Conservation (phyloP, 1,139 yeast species). For the Blastobotrys buckinghamii region DNA sequence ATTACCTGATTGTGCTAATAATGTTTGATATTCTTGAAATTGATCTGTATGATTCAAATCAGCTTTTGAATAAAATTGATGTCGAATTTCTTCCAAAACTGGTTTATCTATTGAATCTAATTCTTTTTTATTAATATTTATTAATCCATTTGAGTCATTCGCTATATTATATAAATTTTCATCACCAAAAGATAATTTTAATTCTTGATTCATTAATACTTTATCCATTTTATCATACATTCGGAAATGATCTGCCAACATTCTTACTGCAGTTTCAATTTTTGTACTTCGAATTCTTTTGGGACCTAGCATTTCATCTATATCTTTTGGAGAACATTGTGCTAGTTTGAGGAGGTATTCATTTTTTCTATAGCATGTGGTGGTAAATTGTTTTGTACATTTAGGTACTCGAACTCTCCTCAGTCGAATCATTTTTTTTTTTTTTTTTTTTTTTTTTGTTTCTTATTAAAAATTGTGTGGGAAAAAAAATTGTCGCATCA, state of each 20-base stretch:
- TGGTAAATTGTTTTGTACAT: neutral
- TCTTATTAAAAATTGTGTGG: too few relatives aligned
- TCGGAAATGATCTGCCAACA: conserved; percentile 26
- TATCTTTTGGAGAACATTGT: conserved; percentile 10
- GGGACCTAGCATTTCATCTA: conserved; percentile 23
- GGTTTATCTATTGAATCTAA: neutral
- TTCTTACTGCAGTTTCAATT: conserved; percentile 27
- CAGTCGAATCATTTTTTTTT: too few relatives aligned
- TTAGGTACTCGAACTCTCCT: too few relatives aligned
- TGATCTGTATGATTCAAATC: too few relatives aligned
- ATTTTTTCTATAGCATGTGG: neutral
- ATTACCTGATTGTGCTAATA: too few relatives aligned
- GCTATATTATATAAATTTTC: too few relatives aligned
- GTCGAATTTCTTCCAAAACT: neutral
- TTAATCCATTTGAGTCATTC: neutral
- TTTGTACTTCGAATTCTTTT: conserved; percentile 19
- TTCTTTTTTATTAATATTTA: neutral
- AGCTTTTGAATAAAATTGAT: neutral
- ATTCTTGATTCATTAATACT: conserved; percentile 18
- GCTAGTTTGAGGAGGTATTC: conserved; percentile 1
- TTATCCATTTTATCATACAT: conserved; percentile 26
- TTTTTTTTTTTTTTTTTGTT: too few relatives aligned
- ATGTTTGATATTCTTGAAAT: too few relatives aligned
- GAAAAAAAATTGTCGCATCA: too few relatives aligned
- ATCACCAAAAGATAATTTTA: conserved; percentile 12